These are phyloP conservation scores for Leccinum disarticulatum DNA, from an alignment of 768 basidiomycete genomes.

Conservation along the genomic window DNA sequence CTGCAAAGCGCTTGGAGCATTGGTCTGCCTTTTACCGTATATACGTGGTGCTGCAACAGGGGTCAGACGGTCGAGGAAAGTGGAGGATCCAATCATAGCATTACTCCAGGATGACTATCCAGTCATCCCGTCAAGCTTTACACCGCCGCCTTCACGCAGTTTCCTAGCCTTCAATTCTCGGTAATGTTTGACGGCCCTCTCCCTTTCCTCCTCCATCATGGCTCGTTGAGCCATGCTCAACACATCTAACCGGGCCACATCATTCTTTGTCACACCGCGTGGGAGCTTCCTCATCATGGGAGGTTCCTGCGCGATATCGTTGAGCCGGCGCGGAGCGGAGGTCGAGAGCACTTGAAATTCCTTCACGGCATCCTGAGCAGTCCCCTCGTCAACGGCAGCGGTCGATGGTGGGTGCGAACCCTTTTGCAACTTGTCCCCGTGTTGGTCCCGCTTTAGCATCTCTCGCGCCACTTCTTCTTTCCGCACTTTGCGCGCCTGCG, in stretches of 20 bases:
- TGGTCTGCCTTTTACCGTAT: conserved; percentile 3
- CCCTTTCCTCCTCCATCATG: conserved; percentile 76
- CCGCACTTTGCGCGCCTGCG: conserved; percentile 46
- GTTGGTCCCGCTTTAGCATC: conserved; percentile 19
- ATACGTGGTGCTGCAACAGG: conserved; percentile 1
- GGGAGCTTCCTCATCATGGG: conserved; percentile 59
- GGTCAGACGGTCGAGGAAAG: not conserved
- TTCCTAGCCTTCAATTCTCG: conserved; percentile 63
- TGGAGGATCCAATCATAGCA: conserved; percentile 10
- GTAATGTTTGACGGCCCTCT: conserved; percentile 65
- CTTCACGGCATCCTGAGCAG: conserved; percentile 26
- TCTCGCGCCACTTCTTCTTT: conserved; percentile 27
- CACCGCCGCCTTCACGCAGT: conserved; percentile 19
- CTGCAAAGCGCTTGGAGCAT: not conserved
- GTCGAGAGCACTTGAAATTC: conserved; percentile 54
- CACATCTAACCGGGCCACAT: conserved; percentile 40
- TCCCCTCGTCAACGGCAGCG: conserved; percentile 18
- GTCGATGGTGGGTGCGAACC: conserved; percentile 14
- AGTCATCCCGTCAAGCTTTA: conserved; percentile 10
- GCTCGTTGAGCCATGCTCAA: conserved; percentile 73
- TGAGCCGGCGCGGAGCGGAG: conserved; percentile 62
- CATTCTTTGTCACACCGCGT: conserved; percentile 39
- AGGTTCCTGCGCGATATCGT: conserved; percentile 70
- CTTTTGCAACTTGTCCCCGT: conserved; percentile 10
- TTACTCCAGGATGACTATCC: conserved; percentile 7